Evolutionary conservation across 305 asterid species (phyloP).

Genomic region (Fraxinus paxiana): DNA sequence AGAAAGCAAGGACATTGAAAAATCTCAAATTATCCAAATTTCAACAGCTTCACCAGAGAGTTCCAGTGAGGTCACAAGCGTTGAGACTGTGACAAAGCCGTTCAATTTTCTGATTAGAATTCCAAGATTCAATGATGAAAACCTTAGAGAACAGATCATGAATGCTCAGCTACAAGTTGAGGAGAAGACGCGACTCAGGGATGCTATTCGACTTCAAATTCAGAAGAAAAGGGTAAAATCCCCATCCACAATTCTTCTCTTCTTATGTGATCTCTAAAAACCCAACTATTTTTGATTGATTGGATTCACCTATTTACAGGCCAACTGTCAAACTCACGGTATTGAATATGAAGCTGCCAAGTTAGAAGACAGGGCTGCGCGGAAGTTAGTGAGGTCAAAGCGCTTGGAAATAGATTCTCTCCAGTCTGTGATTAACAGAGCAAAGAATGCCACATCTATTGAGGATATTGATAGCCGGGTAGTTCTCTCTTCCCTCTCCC

Average conservation of each 20-base stretch:
- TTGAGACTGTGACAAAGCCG: constrained; percentile 38
- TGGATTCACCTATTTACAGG: constrained; percentile 26
- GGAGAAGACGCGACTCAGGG: constrained; percentile 77
- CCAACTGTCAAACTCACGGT: constrained; percentile 51
- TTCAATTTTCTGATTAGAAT: constrained; percentile 62
- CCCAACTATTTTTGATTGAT: background rate
- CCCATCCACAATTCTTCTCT: background rate
- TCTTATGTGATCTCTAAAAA: background rate
- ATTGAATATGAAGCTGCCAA: constrained; percentile 64
- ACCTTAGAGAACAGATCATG: constrained; percentile 59
- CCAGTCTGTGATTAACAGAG: constrained; percentile 65
- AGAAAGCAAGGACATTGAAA: constrained; percentile 31
- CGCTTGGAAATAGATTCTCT: constrained; percentile 81
- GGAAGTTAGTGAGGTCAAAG: constrained; percentile 60
- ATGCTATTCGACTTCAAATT: constrained; percentile 61
- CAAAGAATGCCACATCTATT: constrained; percentile 82
- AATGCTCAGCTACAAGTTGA: constrained; percentile 62
- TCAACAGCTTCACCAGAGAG: constrained; percentile 30
- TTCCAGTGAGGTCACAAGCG: constrained; percentile 38
- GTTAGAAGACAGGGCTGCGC: constrained; percentile 51
- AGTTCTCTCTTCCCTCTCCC: constrained; percentile 20
- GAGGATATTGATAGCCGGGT: constrained; percentile 78
- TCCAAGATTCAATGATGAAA: constrained; percentile 72
- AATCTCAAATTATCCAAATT: constrained; percentile 20
- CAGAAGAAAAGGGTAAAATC: constrained; percentile 64